phyloP scores from a whole-genome alignment of 768 basidiomycete species.

The Sarcomyxa edulis region DNA sequence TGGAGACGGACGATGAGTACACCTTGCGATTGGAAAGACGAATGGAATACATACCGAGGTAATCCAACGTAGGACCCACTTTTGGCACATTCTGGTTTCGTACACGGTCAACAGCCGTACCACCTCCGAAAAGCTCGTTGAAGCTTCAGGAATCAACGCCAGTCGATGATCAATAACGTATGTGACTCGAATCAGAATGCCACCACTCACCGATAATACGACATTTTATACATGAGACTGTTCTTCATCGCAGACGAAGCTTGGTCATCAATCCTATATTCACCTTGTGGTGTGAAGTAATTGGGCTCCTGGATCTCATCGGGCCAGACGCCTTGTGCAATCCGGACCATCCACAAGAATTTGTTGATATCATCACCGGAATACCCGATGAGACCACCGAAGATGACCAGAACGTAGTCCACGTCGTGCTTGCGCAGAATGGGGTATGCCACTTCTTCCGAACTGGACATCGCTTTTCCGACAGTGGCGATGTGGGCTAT shows the following conservation, averaged over 20 bases:
- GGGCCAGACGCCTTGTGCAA: slow-evolving; percentile 95
- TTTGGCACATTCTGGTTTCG: slow-evolving; percentile 80
- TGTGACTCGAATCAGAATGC: background rate
- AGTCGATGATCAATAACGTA: slow-evolving; percentile 1
- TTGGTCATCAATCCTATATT: slow-evolving; percentile 86
- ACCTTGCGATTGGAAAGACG: background rate
- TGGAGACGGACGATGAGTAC: slow-evolving; percentile 3
- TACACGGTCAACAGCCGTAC: slow-evolving; percentile 77
- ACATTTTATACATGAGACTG: slow-evolving; percentile 99
- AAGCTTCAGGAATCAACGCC: slow-evolving; percentile 45
- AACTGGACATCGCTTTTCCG: slow-evolving; percentile 94
- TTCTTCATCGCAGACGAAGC: slow-evolving; percentile 89
- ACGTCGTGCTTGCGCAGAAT: slow-evolving; percentile 97
- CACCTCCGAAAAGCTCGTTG: slow-evolving; percentile 76
- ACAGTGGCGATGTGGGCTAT: slow-evolving; percentile 96
- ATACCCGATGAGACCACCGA: slow-evolving; percentile 94
- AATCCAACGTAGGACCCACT: slow-evolving; percentile 77
- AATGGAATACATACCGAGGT: slow-evolving; percentile 69
- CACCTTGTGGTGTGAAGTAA: slow-evolving; percentile 90
- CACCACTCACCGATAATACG: slow-evolving; percentile 73
- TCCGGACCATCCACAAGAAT: slow-evolving; percentile 98
- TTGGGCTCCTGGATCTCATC: slow-evolving; percentile 95
- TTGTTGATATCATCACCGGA: slow-evolving; percentile 99
- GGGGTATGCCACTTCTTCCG: slow-evolving; percentile 94
- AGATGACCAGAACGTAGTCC: slow-evolving; percentile 95